Evolutionary conservation across 2,329 filamentous ascomycete genomes (phyloP).

Genomic region (Pseudocercospora pini-densiflorae): DNA sequence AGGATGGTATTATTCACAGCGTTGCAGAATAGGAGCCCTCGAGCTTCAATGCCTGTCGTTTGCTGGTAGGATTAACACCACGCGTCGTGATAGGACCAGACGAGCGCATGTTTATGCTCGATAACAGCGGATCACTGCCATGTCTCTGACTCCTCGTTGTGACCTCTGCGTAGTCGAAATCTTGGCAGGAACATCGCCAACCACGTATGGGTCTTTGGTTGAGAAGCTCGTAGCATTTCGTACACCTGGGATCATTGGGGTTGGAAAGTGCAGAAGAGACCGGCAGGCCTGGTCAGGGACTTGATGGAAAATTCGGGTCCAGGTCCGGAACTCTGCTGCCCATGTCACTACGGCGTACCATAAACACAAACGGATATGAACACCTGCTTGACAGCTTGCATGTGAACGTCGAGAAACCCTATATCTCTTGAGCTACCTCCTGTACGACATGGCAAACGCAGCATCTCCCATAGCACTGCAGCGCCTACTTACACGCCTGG

Average conservation of each 20-base stretch:
- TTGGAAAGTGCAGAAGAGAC: neutral
- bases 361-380: neutral
- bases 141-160: neutral
- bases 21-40: neutral
- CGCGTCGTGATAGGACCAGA: too few species aligned
- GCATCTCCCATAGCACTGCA: conserved; percentile 50
- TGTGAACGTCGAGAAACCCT: conserved; percentile 11
- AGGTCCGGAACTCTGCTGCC: neutral
- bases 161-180: neutral
- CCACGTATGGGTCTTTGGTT: neutral
- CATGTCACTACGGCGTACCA: neutral
- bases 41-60: neutral
- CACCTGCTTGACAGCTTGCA: conserved; percentile 12
- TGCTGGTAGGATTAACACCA: neutral
- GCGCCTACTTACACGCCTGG: conserved; percentile 68
- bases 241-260: neutral
- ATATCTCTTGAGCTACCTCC: neutral
- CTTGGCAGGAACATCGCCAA: neutral
- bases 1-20: neutral
- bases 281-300: too few species aligned
- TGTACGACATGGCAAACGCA: conserved; percentile 14
- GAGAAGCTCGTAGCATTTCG: neutral
- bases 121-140: too few species aligned
- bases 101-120: too few species aligned
- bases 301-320: neutral